Evolutionary conservation across 2,329 filamentous ascomycete species (phyloP), one percentile per base, ranked within the genome.

Genomic region (Aspergillaceae sp.): DNA sequence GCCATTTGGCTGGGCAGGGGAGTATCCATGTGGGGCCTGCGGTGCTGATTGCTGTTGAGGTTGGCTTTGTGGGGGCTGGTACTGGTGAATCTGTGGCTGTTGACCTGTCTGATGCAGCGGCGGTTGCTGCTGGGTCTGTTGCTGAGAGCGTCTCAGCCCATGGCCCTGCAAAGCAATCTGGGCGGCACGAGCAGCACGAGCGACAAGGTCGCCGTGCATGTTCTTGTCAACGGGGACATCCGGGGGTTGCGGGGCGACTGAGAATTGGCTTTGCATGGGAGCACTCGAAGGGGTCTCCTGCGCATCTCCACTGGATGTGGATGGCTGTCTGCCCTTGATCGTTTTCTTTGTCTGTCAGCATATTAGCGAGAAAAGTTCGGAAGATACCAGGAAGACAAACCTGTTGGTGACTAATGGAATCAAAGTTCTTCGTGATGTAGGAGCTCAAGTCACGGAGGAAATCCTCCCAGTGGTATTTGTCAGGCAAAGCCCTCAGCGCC

Each of bases 391-490:
- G 19, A 37, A 26, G 42, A 58, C 66, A 48, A 49, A 75, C 71
- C 57, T 68, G 70, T 50, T 69, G 71, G n/a, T 66, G 66, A 45
- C 71, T 68, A 41, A 77, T 70, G 8, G 69, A 61, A 46, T 79
- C 77, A 47, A 79, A 74, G 46, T 77, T 76, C 56, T 80, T 79
- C 44, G 70, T 74, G 41, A 84, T 72, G 59, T 80, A 79, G 8
- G 68, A 68, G 41, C 74, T 76, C 10, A 83, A 72, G 49, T 80
- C 77, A 26, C 74, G 71, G 10, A 83, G 65, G 48, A 84, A 83
- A 48, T 81, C 77, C 43, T 77, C 75, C 81, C 81, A 84, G 29
- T 74, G 72, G 54, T 82, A 83, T 55, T 76, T 80, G 51, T 78
- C 74, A 0, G 76, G 75, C 33, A 84, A 59, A 26, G 71, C 66